A percentile compares a stretch with the other conserved stretches of the same genome.
Evolutionary conservation across 305 asterid genomes (phyloP).

Genomic region (Solanum aculeatissimum): DNA sequence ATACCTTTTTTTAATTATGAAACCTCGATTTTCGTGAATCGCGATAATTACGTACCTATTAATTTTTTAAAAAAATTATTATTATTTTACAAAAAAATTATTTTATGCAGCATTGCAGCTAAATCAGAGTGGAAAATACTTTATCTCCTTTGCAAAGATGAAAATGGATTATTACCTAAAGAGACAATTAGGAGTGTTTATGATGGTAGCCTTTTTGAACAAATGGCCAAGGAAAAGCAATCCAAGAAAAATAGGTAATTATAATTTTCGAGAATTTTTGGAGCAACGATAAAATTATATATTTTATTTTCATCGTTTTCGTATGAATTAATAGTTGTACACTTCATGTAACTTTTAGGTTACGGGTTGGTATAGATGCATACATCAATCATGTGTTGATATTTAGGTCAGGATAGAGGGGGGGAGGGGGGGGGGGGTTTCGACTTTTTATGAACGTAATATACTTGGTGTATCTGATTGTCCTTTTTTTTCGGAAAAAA

Average conservation of each 20-base stretch:
- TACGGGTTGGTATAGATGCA: background rate
- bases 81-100: too few species aligned
- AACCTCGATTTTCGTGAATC: background rate
- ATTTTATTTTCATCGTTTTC: background rate
- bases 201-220: slow-evolving; percentile 11
- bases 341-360: background rate
- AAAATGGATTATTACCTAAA: background rate
- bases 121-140: slow-evolving; percentile 5
- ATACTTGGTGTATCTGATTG: rapidly evolving
- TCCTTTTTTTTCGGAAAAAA: background rate
- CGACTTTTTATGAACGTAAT: background rate
- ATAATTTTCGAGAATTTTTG: background rate
- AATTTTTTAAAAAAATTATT: too few species aligned
- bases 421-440: background rate
- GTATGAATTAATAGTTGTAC: background rate
- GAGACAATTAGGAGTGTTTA: slow-evolving; percentile 3
- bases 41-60: background rate
- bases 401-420: background rate
- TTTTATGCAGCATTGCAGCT: background rate
- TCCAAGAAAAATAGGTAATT: background rate
- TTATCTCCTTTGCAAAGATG: slow-evolving; percentile 2
- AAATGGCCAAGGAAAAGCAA: background rate
- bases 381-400: background rate
- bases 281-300: background rate
- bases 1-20: background rate